Percentiles rank a stretch among this genome's conserved stretches.
phyloP scores from a whole-genome alignment of 768 basidiomycete species.

The Naganishia vishniacii region DNA sequence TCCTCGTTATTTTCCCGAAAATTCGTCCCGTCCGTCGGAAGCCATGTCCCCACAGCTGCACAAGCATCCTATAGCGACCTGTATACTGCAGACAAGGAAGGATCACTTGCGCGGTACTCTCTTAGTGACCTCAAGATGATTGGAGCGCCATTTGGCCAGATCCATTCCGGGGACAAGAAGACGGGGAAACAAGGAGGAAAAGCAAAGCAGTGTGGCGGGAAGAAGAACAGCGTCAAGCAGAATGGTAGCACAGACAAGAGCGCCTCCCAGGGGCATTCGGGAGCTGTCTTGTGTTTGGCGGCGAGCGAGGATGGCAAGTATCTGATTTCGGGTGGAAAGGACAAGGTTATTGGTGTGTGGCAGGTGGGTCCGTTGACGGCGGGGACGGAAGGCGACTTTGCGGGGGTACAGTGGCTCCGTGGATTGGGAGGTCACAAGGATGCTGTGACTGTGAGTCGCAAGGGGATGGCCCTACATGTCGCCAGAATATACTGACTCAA shows the following conservation, averaged over 20 bases:
- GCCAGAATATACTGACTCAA: conserved; percentile 10
- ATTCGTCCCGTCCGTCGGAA: conserved; percentile 55
- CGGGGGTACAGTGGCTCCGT: conserved; percentile 70
- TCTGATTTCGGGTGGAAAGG: conserved; percentile 80
- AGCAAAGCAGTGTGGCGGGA: conserved; percentile 34
- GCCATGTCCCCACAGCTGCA: conserved; percentile 78
- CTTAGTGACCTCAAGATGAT: conserved; percentile 41
- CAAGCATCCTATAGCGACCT: conserved; percentile 67
- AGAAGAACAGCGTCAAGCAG: conserved; percentile 22
- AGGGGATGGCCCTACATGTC: conserved; percentile 28
- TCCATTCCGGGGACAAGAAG: conserved; percentile 40
- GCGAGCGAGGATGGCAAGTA: conserved; percentile 77
- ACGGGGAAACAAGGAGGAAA: conserved; percentile 53
- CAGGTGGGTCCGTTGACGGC: conserved; percentile 51
- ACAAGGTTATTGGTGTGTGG: conserved; percentile 79
- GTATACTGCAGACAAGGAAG: conserved; percentile 89
- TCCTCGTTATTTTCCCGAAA: conserved; percentile 51
- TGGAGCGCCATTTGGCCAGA: conserved; percentile 39
- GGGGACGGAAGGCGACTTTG: conserved; percentile 26
- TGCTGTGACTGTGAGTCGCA: conserved; percentile 60
- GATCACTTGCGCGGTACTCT: conserved; percentile 59
- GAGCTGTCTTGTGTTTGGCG: conserved; percentile 77
- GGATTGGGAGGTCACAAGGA: conserved; percentile 74
- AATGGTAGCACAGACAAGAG: neutral
- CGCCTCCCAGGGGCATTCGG: conserved; percentile 60